Conservation (phyloP, 2,329 filamentous ascomycete genomes). For the Onygenales sp. region DNA sequence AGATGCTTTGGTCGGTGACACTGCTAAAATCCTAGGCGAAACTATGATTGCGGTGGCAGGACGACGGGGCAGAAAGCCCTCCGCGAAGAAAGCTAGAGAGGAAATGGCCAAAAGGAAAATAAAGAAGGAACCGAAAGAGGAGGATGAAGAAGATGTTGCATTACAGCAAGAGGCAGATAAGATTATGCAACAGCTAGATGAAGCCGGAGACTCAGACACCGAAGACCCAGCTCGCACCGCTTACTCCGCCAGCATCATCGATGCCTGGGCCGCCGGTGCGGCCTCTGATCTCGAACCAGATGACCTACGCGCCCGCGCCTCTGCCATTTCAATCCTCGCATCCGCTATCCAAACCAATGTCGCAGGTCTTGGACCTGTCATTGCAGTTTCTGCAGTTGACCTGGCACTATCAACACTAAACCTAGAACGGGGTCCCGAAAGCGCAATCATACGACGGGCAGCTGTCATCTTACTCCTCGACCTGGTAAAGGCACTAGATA, state of each 20-base stretch:
- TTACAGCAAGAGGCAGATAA: slow-evolving; percentile 1
- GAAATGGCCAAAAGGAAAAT: slow-evolving; percentile 20
- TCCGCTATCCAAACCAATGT: slow-evolving; percentile 33
- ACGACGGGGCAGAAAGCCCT: slow-evolving; percentile 26
- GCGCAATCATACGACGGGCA: slow-evolving; percentile 33
- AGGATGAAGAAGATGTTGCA: slow-evolving; percentile 2
- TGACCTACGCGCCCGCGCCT: slow-evolving; percentile 33
- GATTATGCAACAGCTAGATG: slow-evolving; percentile 9
- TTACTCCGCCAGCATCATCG: slow-evolving; percentile 26
- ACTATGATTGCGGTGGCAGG: slow-evolving; percentile 31
- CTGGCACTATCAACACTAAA: slow-evolving; percentile 30
- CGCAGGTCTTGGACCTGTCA: slow-evolving; percentile 24
- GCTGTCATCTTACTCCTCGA: slow-evolving; percentile 32
- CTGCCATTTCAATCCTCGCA: slow-evolving; percentile 34
- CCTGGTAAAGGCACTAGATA: slow-evolving; percentile 30
- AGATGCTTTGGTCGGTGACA: slow-evolving; percentile 26
- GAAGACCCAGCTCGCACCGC: slow-evolving; percentile 26
- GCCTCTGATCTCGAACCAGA: slow-evolving; percentile 30
- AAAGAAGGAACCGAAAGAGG: slow-evolving; percentile 16
- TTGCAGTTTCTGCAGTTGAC: slow-evolving; percentile 29
- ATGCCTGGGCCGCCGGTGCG: slow-evolving; percentile 32
- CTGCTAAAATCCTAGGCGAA: slow-evolving; percentile 28
- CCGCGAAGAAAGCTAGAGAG: slow-evolving; percentile 23
- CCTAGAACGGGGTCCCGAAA: slow-evolving; percentile 26
- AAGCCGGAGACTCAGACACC: slow-evolving; percentile 20